phyloP scores from a whole-genome alignment of 2,329 filamentous ascomycete genomes.

The Neopestalotiopsis rosae region DNA sequence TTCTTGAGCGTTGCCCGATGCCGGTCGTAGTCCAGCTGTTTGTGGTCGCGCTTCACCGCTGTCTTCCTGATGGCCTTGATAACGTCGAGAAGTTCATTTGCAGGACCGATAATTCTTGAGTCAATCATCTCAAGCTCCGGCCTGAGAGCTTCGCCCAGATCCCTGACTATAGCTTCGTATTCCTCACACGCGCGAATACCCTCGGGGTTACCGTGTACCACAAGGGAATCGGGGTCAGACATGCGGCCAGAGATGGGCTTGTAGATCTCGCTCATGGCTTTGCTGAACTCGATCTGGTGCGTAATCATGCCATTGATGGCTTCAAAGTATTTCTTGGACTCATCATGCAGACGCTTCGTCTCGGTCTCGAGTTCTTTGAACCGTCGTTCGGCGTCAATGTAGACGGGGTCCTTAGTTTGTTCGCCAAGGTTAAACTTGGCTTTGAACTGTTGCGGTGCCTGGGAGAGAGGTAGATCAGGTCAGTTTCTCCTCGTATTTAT shows the following conservation, averaged over 20 bases:
- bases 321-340: conserved; percentile 96
- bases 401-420: conserved; percentile 92
- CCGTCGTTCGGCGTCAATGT: conserved; percentile 90
- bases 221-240: conserved; percentile 86
- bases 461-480: conserved; percentile 13
- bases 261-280: conserved; percentile 95
- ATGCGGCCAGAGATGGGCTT: conserved; percentile 96
- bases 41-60: conserved; percentile 89
- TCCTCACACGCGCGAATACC: conserved; percentile 96
- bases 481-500: neutral
- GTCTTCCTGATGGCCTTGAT: conserved; percentile 95
- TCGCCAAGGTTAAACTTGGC: conserved; percentile 94
- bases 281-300: conserved; percentile 98
- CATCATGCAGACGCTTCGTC: conserved; percentile 93
- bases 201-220: conserved; percentile 85
- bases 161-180: conserved; percentile 89
- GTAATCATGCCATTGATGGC: conserved; percentile 97
- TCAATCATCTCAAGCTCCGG: conserved; percentile 99
- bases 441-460: conserved; percentile 92
- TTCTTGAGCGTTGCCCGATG: conserved; percentile 86
- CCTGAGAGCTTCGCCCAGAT: conserved; percentile 84
- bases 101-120: conserved; percentile 84
- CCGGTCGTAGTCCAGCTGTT: conserved; percentile 94
- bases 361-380: conserved; percentile 94
- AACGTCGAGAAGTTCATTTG: conserved; percentile 90